A percentile compares a stretch with the other conserved stretches of the same genome.
Conservation (phyloP, 441 rosid species). For the Pelargonium cotyledonis region DNA sequence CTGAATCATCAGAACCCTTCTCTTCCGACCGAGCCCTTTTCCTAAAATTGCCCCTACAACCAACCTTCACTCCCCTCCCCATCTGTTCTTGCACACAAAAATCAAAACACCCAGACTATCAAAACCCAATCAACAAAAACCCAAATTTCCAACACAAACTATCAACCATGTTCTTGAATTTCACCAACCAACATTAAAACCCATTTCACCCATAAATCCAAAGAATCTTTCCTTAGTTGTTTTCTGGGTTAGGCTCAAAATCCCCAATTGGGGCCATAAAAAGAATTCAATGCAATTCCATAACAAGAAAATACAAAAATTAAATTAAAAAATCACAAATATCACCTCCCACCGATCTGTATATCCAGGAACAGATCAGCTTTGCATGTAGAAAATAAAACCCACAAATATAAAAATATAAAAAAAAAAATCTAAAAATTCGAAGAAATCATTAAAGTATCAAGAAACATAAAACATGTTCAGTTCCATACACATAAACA, state of each 20-base stretch:
- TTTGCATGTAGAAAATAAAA: neutral
- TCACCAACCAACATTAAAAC: slow-evolving; percentile 1
- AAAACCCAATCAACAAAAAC: slow-evolving; percentile 2
- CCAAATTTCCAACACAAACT: neutral
- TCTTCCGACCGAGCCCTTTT: slow-evolving; percentile 44
- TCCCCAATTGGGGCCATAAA: neutral
- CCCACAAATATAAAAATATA: neutral
- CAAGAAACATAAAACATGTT: neutral
- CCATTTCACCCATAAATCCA: neutral
- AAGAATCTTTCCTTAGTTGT: neutral
- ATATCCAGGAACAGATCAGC: slow-evolving; percentile 2
- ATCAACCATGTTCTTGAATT: neutral
- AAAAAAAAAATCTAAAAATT: neutral
- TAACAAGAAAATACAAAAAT: neutral
- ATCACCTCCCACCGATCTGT: neutral
- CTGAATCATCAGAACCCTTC: slow-evolving; percentile 75
- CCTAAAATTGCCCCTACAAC: slow-evolving; percentile 42
- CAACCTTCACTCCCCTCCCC: slow-evolving; percentile 72
- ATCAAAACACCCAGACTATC: neutral
- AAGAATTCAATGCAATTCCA: slow-evolving; percentile 2
- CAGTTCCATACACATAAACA: neutral
- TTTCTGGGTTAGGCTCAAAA: neutral
- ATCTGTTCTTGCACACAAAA: slow-evolving; percentile 39
- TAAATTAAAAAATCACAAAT: neutral
- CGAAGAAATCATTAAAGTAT: neutral